Conservation (phyloP, 164 flowering plant species). For the Magnolia officinalis region DNA sequence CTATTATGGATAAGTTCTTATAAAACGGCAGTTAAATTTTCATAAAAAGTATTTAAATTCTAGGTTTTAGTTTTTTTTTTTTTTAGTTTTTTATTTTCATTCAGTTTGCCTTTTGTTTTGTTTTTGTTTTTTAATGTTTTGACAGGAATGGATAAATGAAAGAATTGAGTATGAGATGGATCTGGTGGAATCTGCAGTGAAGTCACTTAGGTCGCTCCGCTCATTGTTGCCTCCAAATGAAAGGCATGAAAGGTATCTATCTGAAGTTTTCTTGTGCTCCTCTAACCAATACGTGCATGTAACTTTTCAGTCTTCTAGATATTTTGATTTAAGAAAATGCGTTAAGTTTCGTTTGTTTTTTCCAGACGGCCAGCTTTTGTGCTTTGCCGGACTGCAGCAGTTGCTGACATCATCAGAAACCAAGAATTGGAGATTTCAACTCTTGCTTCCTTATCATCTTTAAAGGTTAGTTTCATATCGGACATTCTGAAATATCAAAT, state of each 20-base stretch:
- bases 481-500: background rate
- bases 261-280: background rate
- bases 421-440: conserved; percentile 68
- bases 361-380: conserved; percentile 77
- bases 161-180: conserved; percentile 69
- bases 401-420: conserved; percentile 36
- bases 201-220: conserved; percentile 64
- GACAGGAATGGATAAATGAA: conserved; percentile 81
- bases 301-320: background rate
- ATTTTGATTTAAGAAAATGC: background rate
- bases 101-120: background rate
- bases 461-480: conserved; percentile 36
- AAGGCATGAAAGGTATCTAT: conserved; percentile 60
- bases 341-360: background rate
- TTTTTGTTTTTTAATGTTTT: conserved; percentile 4
- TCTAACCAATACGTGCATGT: background rate
- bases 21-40: background rate
- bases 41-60: too few relatives aligned
- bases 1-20: background rate
- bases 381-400: conserved; percentile 44
- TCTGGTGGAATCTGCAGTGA: conserved; percentile 63
- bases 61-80: too few relatives aligned
- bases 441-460: conserved; percentile 72
- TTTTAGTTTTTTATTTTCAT: too few relatives aligned
- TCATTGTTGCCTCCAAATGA: conserved; percentile 55